phyloP scores from a whole-genome alignment of 2,329 filamentous ascomycete genomes.

The Amauroascus verrucosus region DNA sequence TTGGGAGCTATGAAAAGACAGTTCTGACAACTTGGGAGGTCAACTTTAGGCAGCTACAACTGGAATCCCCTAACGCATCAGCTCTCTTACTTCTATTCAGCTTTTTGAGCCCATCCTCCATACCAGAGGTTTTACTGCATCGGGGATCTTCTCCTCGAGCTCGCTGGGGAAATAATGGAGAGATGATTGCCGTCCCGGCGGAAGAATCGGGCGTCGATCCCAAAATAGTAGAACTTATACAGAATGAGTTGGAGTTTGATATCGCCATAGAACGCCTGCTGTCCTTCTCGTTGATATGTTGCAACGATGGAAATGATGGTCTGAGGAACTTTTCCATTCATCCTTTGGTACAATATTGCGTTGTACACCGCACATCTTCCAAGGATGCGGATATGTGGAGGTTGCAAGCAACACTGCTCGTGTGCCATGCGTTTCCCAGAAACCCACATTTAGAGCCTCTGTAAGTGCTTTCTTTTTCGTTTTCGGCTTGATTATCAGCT shows the following conservation, averaged over 20 bases:
- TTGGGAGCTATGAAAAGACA: conserved; percentile 12
- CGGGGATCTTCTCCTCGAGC: conserved; percentile 10
- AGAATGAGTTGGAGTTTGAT: conserved; percentile 15
- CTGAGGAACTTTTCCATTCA: conserved; percentile 16
- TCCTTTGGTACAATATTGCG: conserved; percentile 16
- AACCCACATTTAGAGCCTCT: conserved; percentile 5
- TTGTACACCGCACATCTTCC: neutral
- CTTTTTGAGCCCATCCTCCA: conserved; percentile 13
- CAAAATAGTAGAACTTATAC: conserved; percentile 8
- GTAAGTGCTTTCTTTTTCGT: neutral
- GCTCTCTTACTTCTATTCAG: conserved; percentile 13
- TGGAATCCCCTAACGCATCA: conserved; percentile 6
- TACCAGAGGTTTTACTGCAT: conserved; percentile 13
- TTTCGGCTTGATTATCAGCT: neutral
- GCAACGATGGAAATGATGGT: conserved; percentile 12
- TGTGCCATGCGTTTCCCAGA: conserved; percentile 12
- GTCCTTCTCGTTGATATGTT: conserved; percentile 16
- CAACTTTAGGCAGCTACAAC: conserved; percentile 14
- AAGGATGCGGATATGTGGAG: conserved; percentile 1
- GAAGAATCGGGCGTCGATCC: conserved; percentile 13
- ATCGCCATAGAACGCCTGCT: conserved; percentile 13
- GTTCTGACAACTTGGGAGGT: conserved; percentile 15
- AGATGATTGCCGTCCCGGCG: conserved; percentile 10
- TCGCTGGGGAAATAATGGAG: conserved; percentile 14
- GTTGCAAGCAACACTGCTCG: conserved; percentile 6